Base-by-base conservation (phyloP, 1,139 yeast genomes). In the Debaryomyces singareniensis region DNA sequence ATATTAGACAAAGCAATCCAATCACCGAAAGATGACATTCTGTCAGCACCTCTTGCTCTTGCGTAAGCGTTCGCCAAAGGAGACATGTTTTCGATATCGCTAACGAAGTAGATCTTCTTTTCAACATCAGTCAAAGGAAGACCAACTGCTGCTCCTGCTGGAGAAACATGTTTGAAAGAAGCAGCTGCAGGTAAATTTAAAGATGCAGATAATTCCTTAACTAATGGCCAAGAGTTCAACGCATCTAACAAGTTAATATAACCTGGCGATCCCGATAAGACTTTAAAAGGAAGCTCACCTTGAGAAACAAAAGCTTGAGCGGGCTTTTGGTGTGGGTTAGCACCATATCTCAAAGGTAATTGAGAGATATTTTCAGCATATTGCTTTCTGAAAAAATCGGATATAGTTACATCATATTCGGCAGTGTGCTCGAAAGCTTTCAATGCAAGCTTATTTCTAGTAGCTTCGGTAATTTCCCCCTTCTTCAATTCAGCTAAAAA, bases 351-450 rank as follows among this genome's bases (percentile, higher is more conserved):
- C 49, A 91, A 74, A 24, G 97, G 93, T 57, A 91, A 70, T 72
- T 89, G 96, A 35, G 94, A 75, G 30, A 67, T 68, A 56, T 79
- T 84, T 64, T 91, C 97, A 29, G 96, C 75, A 68, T 91, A 91
- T 64, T 86, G 91, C 68, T 87, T 91, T 70, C 98, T 81, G 78
- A 91, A 91, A 60, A 86, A 91, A 65, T 91, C 98, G 33, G 96
- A 76, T 54, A 91, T 91, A 37, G 95, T 86, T 35, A 87, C 78
- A 55, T 91, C 98, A 63, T 91, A 91, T 60, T 86, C 96, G 37
- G 98, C 96, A 31, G 98, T 91, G 62, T 86, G 96, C 67, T 91
- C 97, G 53, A 91, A 91, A 25, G 98, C 98, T 69, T 91, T 91
- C 55, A 91, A 72, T 20, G 98, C 98, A 44, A 84, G 74, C 45